Conservation (phyloP, 371 early-diverging fungal genomes). For the Lichtheimia hyalospora region DNA sequence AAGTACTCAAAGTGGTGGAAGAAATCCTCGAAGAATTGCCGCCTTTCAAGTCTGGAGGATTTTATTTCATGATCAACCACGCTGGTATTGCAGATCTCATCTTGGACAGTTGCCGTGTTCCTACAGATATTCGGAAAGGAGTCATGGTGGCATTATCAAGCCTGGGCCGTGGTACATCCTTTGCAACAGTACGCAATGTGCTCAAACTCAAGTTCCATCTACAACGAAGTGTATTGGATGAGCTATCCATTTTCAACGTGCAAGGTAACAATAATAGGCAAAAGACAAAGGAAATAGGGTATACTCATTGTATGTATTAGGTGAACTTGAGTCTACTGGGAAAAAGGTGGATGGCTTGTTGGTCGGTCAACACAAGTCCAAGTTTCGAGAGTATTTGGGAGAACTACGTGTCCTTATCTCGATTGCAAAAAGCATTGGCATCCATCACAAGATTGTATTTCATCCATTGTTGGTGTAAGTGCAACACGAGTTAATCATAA, state of each 20-base stretch:
- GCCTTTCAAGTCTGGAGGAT: constrained; percentile 59
- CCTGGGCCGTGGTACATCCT: constrained; percentile 55
- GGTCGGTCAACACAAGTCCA: constrained; percentile 47
- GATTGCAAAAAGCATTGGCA: constrained; percentile 59
- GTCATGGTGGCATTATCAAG: constrained; percentile 60
- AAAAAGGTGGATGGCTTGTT: constrained; percentile 63
- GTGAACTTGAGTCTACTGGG: constrained; percentile 51
- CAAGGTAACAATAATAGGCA: constrained; percentile 39
- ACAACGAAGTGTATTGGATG: constrained; percentile 62
- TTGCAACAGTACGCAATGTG: constrained; percentile 65
- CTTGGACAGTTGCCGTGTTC: constrained; percentile 63
- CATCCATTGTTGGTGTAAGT: constrained; percentile 69
- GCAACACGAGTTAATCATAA: background rate
- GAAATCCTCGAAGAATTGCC: constrained; percentile 84
- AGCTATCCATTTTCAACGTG: constrained; percentile 65
- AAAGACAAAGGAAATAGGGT: background rate
- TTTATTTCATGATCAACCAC: constrained; percentile 60
- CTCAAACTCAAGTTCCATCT: constrained; percentile 61
- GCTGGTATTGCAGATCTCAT: constrained; percentile 63
- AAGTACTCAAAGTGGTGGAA: constrained; percentile 83
- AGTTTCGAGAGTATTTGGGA: constrained; percentile 45
- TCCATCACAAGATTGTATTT: constrained; percentile 66
- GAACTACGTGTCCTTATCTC: constrained; percentile 51
- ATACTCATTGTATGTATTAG: constrained; percentile 16
- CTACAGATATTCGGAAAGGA: constrained; percentile 54